These are phyloP conservation scores for Colletotrichum sp. DNA, from an alignment of 2,329 filamentous ascomycete species.

Conservation along the genomic window DNA sequence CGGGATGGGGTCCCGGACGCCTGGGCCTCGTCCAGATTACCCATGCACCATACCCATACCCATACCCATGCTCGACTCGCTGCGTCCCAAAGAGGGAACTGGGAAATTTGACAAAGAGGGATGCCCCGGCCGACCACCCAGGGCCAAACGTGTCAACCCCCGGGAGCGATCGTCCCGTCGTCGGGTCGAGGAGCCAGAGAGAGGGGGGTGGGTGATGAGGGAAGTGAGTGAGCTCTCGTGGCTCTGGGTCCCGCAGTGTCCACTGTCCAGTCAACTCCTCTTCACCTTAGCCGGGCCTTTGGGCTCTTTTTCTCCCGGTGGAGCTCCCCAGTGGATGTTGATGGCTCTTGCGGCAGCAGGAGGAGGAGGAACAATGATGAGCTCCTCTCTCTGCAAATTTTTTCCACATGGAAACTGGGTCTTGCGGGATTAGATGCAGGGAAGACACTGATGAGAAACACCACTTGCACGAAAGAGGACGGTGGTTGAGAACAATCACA, in stretches of 20 bases:
- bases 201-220: background rate
- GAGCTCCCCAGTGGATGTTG: background rate
- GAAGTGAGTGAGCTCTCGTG: background rate
- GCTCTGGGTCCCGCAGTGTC: background rate
- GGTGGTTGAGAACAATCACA: background rate
- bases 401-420: background rate
- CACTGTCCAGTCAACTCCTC: background rate
- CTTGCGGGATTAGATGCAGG: background rate
- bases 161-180: conserved; percentile 19
- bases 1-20: conserved; percentile 4
- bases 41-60: background rate
- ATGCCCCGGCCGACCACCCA: background rate
- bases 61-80: background rate
- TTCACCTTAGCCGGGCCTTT: background rate
- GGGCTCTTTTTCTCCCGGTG: background rate
- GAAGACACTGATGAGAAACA: background rate
- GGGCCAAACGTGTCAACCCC: conserved; percentile 9
- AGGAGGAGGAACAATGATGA: background rate
- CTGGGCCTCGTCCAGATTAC: background rate
- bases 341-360: background rate
- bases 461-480: background rate
- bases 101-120: background rate
- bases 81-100: background rate
- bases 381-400: background rate
- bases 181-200: background rate